These are phyloP conservation scores for Peltaster fructicola DNA, from an alignment of 2,329 filamentous ascomycete genomes.

Conservation along the genomic window DNA sequence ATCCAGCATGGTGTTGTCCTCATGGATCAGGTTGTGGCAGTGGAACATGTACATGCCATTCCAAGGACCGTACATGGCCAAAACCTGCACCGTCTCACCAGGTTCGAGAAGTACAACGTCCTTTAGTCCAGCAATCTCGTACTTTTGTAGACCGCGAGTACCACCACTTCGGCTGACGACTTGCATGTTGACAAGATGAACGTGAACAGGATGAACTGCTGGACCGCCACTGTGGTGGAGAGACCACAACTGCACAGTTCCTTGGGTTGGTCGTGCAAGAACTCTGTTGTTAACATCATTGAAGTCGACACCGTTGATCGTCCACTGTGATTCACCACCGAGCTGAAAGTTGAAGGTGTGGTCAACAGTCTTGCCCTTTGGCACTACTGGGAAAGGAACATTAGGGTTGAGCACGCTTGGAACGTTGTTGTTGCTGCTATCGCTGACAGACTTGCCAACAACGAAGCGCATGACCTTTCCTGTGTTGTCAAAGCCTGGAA, in stretches of 20 bases:
- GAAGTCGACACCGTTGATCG: conserved; percentile 35
- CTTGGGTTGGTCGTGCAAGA: conserved; percentile 30
- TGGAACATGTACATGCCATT: conserved; percentile 32
- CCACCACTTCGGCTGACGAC: conserved; percentile 32
- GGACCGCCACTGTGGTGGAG: conserved; percentile 33
- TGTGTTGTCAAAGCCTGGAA: conserved; percentile 35
- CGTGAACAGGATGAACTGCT: conserved; percentile 37
- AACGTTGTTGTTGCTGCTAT: conserved; percentile 24
- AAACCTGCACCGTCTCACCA: conserved; percentile 33
- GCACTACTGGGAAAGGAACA: conserved; percentile 18
- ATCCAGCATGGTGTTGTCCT: conserved; percentile 28
- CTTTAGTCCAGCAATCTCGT: conserved; percentile 38
- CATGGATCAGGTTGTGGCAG: conserved; percentile 29
- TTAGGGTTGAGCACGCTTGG: conserved; percentile 18
- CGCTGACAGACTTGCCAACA: conserved; percentile 25
- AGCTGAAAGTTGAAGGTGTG: conserved; percentile 31
- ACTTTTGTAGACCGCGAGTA: conserved; percentile 28
- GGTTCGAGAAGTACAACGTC: conserved; percentile 39
- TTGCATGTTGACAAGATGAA: conserved; percentile 42
- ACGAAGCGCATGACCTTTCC: conserved; percentile 36
- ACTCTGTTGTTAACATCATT: conserved; percentile 31
- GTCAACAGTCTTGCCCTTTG: conserved; percentile 20
- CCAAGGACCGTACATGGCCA: conserved; percentile 36
- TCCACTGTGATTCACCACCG: conserved; percentile 24
- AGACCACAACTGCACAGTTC: conserved; percentile 33